A percentile compares a stretch with the other conserved stretches of the same genome.
phyloP scores from a whole-genome alignment of 2,329 filamentous ascomycete species.

The Coniochaeta prunicola region DNA sequence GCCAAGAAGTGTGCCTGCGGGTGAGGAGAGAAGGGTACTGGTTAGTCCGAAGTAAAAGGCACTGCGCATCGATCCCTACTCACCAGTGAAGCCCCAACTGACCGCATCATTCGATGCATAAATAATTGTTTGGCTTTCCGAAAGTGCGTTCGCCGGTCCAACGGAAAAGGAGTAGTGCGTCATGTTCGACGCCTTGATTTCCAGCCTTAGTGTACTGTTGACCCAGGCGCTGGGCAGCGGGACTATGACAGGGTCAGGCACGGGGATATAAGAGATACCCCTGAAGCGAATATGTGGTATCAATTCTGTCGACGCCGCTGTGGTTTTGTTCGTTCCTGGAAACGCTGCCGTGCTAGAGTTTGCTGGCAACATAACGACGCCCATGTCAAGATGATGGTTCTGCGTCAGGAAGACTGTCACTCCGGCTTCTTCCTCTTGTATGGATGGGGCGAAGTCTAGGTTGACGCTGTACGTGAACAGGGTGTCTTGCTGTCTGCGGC shows the following conservation, averaged over 20 bases:
- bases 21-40: not conserved
- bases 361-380: conserved; percentile 27
- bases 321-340: conserved; percentile 7
- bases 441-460: conserved; percentile 31
- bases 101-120: conserved; percentile 26
- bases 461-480: conserved; percentile 43
- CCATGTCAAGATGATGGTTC: conserved; percentile 43
- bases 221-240: conserved; percentile 32
- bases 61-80: conserved; percentile 8
- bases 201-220: conserved; percentile 25
- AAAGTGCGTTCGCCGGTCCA: conserved; percentile 22
- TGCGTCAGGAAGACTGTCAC: conserved; percentile 46
- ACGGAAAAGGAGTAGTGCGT: conserved; percentile 36
- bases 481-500: conserved; percentile 49
- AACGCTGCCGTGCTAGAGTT: conserved; percentile 16
- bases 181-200: conserved; percentile 34
- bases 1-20: conserved; percentile 38
- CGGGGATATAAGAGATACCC: conserved; percentile 30
- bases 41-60: not conserved
- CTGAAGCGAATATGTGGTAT: conserved; percentile 36
- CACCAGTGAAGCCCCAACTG: conserved; percentile 33
- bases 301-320: conserved; percentile 11
- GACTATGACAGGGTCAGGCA: conserved; percentile 26
- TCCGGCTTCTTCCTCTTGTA: conserved; percentile 40
- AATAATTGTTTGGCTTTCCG: conserved; percentile 22